phyloP scores from a whole-genome alignment of 805 yeast species.

The Grigorovia jiainica region DNA sequence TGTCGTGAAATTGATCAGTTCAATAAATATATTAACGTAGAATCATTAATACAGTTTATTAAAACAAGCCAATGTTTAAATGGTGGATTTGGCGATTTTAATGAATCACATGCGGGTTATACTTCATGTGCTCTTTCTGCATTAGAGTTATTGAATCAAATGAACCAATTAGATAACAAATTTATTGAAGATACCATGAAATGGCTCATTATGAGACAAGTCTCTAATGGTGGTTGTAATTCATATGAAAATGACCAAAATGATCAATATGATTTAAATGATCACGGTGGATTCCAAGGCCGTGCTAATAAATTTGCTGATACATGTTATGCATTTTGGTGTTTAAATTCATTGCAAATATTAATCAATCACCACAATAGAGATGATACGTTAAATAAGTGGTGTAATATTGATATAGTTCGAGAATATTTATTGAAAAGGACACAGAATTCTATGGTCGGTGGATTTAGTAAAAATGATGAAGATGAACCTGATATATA shows the following conservation, averaged over 20 bases:
- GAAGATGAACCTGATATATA: slow-evolving; percentile 60
- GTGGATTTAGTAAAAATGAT: slow-evolving; percentile 70
- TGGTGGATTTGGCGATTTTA: slow-evolving; percentile 62
- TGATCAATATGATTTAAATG: slow-evolving; percentile 36
- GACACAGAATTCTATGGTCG: slow-evolving; percentile 55
- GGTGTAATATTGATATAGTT: slow-evolving; percentile 21
- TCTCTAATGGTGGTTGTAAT: slow-evolving; percentile 17
- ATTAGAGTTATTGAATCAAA: slow-evolving; percentile 33
- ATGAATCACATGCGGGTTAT: slow-evolving; percentile 80
- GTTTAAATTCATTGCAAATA: slow-evolving; percentile 45
- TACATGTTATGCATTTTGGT: slow-evolving; percentile 87
- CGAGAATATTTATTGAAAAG: slow-evolving; percentile 37
- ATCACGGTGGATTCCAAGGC: slow-evolving; percentile 78
- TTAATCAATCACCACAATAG: slow-evolving; percentile 26
- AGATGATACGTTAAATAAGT: slow-evolving; percentile 7
- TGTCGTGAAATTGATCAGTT: slow-evolving; percentile 16
- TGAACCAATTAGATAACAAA: slow-evolving; percentile 12
- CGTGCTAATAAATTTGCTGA: slow-evolving; percentile 77
- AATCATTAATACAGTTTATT: slow-evolving; percentile 33
- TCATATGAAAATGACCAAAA: slow-evolving; percentile 17
- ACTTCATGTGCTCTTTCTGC: slow-evolving; percentile 76
- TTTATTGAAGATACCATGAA: slow-evolving; percentile 35
- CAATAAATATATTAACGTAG: slow-evolving; percentile 35
- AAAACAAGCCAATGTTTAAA: slow-evolving; percentile 32
- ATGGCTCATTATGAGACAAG: slow-evolving; percentile 62